Conservation (phyloP, 495 filamentous ascomycete species). For the Neurospora cerealis region DNA sequence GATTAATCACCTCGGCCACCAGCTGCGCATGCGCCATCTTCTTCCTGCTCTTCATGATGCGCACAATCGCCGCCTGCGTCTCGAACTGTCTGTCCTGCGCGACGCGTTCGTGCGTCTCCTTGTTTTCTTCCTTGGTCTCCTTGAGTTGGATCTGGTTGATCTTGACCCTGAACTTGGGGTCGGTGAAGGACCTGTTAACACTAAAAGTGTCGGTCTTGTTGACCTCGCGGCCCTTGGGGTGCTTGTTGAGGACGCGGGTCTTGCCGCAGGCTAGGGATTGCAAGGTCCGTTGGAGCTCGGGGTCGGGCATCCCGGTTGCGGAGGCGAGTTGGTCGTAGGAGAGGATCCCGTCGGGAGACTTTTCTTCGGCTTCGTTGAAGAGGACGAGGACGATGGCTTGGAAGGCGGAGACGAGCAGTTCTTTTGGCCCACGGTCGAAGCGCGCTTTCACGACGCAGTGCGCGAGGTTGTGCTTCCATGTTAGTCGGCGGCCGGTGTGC, state of each 20-base stretch:
- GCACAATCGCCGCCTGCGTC: conserved; percentile 91
- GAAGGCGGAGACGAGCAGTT: conserved; percentile 77
- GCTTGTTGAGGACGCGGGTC: conserved; percentile 75
- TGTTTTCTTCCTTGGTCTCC: conserved; percentile 81
- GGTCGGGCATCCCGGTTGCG: conserved; percentile 53
- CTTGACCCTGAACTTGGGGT: conserved; percentile 85
- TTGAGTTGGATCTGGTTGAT: conserved; percentile 97
- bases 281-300: conserved; percentile 77
- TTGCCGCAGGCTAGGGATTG: conserved; percentile 91
- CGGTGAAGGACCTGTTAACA: conserved; percentile 64
- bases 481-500: conserved; percentile 73
- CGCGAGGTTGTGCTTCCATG: conserved; percentile 85
- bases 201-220: conserved; percentile 65
- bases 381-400: conserved; percentile 85
- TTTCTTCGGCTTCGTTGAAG: conserved; percentile 65
- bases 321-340: conserved; percentile 60
- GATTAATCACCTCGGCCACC: conserved; percentile 77
- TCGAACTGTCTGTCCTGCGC: conserved; percentile 86
- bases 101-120: conserved; percentile 83
- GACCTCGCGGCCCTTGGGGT: conserved; percentile 77
- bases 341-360: conserved; percentile 32
- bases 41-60: conserved; percentile 95
- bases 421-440: conserved; percentile 71
- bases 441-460: conserved; percentile 73
- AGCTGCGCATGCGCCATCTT: conserved; percentile 73